These are phyloP conservation scores for Huntiella omanensis DNA, from an alignment of 2,329 filamentous ascomycete genomes.

Conservation along the genomic window DNA sequence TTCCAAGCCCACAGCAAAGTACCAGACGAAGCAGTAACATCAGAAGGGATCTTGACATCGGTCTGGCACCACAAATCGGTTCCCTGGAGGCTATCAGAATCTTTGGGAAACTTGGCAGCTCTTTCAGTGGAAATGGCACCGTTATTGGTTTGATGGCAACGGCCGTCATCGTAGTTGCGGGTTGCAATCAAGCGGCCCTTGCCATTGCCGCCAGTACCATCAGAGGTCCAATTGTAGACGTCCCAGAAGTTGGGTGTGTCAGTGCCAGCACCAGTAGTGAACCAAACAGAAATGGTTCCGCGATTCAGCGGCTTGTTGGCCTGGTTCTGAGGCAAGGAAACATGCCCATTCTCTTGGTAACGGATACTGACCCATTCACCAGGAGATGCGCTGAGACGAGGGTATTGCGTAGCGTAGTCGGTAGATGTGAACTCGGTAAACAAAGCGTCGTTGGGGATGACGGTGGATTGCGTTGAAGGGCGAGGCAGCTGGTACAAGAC, in stretches of 20 bases:
- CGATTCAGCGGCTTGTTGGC: conserved; percentile 43
- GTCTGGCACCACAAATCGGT: conserved; percentile 61
- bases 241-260: conserved; percentile 32
- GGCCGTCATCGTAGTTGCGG: conserved; percentile 73
- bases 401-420: conserved; percentile 38
- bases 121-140: conserved; percentile 39
- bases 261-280: conserved; percentile 38
- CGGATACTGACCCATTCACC: conserved; percentile 48
- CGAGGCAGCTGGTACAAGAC: conserved; percentile 46
- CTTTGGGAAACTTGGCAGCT: conserved; percentile 32
- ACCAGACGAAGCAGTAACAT: conserved; percentile 39
- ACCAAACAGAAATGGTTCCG: conserved; percentile 59
- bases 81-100: conserved; percentile 31
- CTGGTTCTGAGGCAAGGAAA: conserved; percentile 38
- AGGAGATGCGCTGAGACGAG: conserved; percentile 39
- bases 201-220: conserved; percentile 64
- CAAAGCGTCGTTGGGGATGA: conserved; percentile 28
- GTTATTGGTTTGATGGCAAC: conserved; percentile 67
- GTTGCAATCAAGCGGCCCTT: conserved; percentile 58
- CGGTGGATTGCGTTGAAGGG: conserved; percentile 26
- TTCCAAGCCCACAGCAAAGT: conserved; percentile 96
- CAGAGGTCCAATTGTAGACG: conserved; percentile 65
- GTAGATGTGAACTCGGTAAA: conserved; percentile 46
- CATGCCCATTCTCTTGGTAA: conserved; percentile 62
- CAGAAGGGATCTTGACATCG: conserved; percentile 54